Conservation (phyloP, 2,329 filamentous ascomycete genomes). For the Aspergillus carbonarius region DNA sequence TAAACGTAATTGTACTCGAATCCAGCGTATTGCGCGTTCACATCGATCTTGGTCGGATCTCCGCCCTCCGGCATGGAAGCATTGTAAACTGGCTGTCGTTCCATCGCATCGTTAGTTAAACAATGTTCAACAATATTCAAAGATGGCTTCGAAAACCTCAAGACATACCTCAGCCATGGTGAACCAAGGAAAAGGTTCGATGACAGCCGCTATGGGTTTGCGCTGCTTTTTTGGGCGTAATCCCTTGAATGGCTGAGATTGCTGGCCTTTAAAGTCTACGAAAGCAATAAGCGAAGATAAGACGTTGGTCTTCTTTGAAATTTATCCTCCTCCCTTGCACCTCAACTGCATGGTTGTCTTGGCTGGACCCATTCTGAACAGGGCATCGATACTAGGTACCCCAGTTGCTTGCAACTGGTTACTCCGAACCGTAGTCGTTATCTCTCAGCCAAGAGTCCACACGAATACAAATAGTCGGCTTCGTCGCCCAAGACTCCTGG, state of each 20-base stretch:
- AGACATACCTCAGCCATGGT: neutral
- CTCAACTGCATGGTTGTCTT: neutral
- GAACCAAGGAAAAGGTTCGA: too few relatives aligned
- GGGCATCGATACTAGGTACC: neutral
- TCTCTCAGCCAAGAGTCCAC: neutral
- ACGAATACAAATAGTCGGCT: neutral
- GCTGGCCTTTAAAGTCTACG: neutral
- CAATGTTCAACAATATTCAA: neutral
- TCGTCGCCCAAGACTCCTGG: neutral
- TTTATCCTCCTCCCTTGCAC: neutral
- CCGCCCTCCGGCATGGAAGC: slow-evolving; percentile 52
- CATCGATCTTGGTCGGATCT: slow-evolving; percentile 53
- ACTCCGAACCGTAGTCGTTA: neutral
- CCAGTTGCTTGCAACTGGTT: neutral
- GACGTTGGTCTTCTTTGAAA: neutral
- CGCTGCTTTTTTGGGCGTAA: neutral
- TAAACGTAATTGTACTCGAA: slow-evolving; percentile 63
- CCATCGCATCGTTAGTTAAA: neutral
- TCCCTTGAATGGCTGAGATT: neutral
- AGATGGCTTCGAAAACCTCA: neutral
- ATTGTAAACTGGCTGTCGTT: slow-evolving; percentile 34
- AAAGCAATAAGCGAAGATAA: neutral
- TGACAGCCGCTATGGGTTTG: too few relatives aligned
- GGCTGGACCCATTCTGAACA: neutral
- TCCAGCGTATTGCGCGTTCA: slow-evolving; percentile 59